These are phyloP conservation scores for Amanita inopinata DNA, from an alignment of 768 basidiomycete species.

Conservation along the genomic window DNA sequence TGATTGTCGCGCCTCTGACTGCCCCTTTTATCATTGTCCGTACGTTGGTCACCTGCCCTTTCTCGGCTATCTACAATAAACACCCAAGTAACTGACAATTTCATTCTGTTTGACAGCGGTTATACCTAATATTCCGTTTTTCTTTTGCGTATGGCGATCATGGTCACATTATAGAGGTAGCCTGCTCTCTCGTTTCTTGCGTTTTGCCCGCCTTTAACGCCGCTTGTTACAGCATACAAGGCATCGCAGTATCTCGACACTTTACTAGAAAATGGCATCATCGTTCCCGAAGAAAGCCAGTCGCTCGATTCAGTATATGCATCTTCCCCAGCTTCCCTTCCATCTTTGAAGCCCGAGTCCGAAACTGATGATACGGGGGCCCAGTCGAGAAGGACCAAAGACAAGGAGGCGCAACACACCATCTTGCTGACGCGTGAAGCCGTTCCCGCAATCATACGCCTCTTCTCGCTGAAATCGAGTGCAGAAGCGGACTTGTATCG, in stretches of 20 bases:
- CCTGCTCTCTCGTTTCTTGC: not conserved
- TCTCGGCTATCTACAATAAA: not conserved
- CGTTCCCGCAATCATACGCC: slow-evolving; percentile 38
- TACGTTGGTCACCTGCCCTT: slow-evolving; percentile 26
- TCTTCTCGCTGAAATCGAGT: slow-evolving; percentile 35
- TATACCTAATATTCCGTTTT: slow-evolving; percentile 78
- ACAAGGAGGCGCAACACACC: slow-evolving; percentile 15
- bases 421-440: slow-evolving; percentile 44
- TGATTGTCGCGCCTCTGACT: slow-evolving; percentile 58
- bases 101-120: slow-evolving; percentile 35
- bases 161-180: slow-evolving; percentile 79
- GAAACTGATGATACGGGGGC: not conserved
- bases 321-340: slow-evolving; percentile 11
- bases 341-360: not conserved
- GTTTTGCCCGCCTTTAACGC: not conserved
- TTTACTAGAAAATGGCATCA: slow-evolving; percentile 44
- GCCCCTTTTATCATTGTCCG: slow-evolving; percentile 72
- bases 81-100: not conserved
- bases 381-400: slow-evolving; percentile 8
- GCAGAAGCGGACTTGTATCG: slow-evolving; percentile 45
- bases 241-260: slow-evolving; percentile 58
- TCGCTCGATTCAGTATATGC: slow-evolving; percentile 52
- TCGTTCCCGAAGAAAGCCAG: slow-evolving; percentile 45
- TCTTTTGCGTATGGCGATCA: slow-evolving; percentile 78
- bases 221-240: slow-evolving; percentile 42